phyloP scores from a whole-genome alignment of 257 asterid genomes.

The Galeopsis tetrahit region DNA sequence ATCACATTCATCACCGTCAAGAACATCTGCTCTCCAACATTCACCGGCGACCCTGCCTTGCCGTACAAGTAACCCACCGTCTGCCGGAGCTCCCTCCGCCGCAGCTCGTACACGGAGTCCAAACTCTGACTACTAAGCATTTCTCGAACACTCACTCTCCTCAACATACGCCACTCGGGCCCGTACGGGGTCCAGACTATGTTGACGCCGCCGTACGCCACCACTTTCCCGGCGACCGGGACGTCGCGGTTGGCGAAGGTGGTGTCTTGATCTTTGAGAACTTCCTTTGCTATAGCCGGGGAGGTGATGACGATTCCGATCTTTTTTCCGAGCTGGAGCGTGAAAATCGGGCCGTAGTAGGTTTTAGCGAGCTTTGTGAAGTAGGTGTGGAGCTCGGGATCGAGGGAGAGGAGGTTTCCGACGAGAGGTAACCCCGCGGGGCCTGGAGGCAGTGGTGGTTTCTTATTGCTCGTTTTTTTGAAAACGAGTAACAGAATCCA shows the following conservation, averaged over 20 bases:
- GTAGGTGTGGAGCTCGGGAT: conserved; percentile 69
- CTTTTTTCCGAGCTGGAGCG: conserved; percentile 58
- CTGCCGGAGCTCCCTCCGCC: conserved; percentile 57
- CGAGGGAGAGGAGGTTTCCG: conserved; percentile 80
- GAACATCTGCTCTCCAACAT: conserved; percentile 71
- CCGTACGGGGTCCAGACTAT: conserved; percentile 79
- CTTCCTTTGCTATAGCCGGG: conserved; percentile 56
- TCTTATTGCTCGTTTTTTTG: conserved; percentile 8
- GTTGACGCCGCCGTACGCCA: conserved; percentile 69
- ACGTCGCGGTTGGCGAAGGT: conserved; percentile 75
- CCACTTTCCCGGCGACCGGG: conserved; percentile 63
- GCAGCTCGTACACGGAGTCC: conserved; percentile 56
- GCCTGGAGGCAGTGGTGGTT: background rate
- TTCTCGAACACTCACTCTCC: conserved; percentile 65
- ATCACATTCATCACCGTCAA: conserved; percentile 70
- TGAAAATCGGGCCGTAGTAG: conserved; percentile 65
- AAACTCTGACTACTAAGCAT: conserved; percentile 56
- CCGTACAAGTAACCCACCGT: conserved; percentile 44
- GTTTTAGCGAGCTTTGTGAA: conserved; percentile 49
- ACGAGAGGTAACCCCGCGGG: conserved; percentile 62
- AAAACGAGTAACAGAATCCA: background rate
- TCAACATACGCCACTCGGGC: conserved; percentile 75
- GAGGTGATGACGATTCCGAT: conserved; percentile 62
- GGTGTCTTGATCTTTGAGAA: conserved; percentile 68
- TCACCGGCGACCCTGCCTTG: conserved; percentile 46